Evolutionary conservation across 2,329 filamentous ascomycete genomes (phyloP), one percentile per base, ranked within the genome.

Genomic region (Xenoacremonium recifei): DNA sequence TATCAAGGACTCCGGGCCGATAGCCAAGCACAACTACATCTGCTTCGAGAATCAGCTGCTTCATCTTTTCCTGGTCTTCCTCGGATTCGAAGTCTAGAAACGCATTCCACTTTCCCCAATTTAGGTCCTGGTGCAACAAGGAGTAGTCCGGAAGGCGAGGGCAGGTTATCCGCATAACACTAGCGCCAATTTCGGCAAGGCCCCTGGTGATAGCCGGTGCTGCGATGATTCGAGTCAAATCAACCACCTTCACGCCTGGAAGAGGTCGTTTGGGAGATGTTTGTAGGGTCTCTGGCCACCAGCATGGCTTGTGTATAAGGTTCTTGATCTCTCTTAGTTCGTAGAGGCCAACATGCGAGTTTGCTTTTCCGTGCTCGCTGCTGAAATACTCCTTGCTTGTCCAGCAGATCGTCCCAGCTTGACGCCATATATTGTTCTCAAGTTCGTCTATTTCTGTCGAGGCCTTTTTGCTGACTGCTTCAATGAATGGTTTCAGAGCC

Each of bases 21-120:
- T 76, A 77, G 0, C 70, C 75, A 42, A 75, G 64, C 4, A 78
- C 61, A 1, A 77, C 62, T 1, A 78, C 69, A 45, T 78, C 75
- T 0, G 74, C 75, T 6, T 74, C 69, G 4, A 53, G 48, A 5
- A 79, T 61, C 4, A 79, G 60, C 0, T 63, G 53, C 1, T 63
- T 61, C 6, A 44, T 18, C 9, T 32, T 37, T 16, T 39, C 18
- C 19, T 20, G 12, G 16, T 35, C 42, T n/a, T 36, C 19, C 11
- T 31, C 19, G n/a, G 19, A 17, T 13, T 27, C 29, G 17, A 77
- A 62, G 49, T 77, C 66, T 0, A 77, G 59, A 38, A 65, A 54
- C 1, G 62, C 48, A 21, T 68, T 73, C 65, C 71, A 70, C 47
- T 78, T 78, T 3, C 76, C 76, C 61, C 67, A 70, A 48, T 69